These are phyloP conservation scores for Salicornia ramosissima DNA, from an alignment of 148 eudicot genomes.

Conservation along the genomic window DNA sequence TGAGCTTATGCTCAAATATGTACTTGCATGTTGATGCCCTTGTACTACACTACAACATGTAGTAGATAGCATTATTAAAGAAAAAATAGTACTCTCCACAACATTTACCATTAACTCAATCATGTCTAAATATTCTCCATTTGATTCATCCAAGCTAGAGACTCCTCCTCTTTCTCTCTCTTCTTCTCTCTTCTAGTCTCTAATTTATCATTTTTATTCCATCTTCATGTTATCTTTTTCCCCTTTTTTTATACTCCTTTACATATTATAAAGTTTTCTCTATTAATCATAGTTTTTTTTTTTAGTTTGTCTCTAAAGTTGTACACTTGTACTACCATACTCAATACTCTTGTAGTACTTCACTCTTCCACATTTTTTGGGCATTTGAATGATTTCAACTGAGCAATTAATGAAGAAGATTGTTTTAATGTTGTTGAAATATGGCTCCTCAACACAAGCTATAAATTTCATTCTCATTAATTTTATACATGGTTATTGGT, in stretches of 20 bases:
- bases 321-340: constrained; percentile 14
- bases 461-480: not conserved
- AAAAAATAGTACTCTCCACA: constrained; percentile 9
- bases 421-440: not conserved
- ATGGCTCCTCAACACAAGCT: not conserved
- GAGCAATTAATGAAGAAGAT: no score
- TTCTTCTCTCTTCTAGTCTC: not conserved
- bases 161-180: constrained; percentile 10
- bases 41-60: constrained; percentile 30
- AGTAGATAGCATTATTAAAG: not conserved
- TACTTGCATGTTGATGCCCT: constrained; percentile 28
- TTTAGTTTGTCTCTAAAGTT: not conserved
- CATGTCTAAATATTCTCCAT: constrained; percentile 9
- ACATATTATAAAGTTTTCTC: not conserved
- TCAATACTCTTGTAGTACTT: not conserved
- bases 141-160: not conserved
- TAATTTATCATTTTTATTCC: not conserved
- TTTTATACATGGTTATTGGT: no score
- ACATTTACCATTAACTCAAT: constrained; percentile 10
- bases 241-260: not conserved
- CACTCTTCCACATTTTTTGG: not conserved
- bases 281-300: not conserved
- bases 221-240: not conserved
- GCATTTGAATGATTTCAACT: not conserved
- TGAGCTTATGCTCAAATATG: constrained; percentile 5